Base-by-base conservation (phyloP, 2,329 filamentous ascomycete species). In the Fusarium citri region DNA sequence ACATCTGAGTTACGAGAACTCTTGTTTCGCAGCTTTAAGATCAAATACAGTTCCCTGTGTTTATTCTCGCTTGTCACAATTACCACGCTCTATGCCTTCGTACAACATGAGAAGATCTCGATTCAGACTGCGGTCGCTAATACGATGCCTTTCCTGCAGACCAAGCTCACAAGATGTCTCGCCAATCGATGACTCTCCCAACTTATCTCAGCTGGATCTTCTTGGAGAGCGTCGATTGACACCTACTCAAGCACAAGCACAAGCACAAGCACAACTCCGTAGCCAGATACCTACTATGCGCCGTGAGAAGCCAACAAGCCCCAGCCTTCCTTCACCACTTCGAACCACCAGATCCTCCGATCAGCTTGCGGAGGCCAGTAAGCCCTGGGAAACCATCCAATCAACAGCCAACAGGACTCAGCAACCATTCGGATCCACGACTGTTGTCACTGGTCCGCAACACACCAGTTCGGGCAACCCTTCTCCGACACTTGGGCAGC, bases 221-320 rank as follows among this genome's bases (percentile, higher is more conserved):
- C 59, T 72, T 42, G 56, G 65, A 49, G 69, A 68, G 12, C 53
- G 30, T 45, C 69, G 65, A 18, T 63, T 65, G 23, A 51, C 71
- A 28, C 65, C 65, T 48, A 58, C 60, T 40, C 70, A 63, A 25
- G 64, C 68, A 11, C 61, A 69, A 43, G 30, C 62, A 41, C 70
- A 63, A 25, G 64, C 68, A 11, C 61, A 69, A 43, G 30, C 62
- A 41, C 47, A 59, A n/a, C 61, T 60, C 47, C 79, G 77, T 50
- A 83, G 79, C 66, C 85, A 82, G 61, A 87, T 88, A 55, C 84
- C 85, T 23, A 83, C 78, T 72, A 83, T 87, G 82, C 86, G 85
- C 42, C 84, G 84, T 46, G 83, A 86, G 64, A 83, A 82, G 40
- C 80, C 82, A 30, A 82, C 83, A 72, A 81, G 82, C 57, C 81